Percentiles rank a stretch among this genome's conserved stretches.
These are phyloP conservation scores for Lepidium sativum DNA, from an alignment of 345 rosid species.

Conservation along the genomic window DNA sequence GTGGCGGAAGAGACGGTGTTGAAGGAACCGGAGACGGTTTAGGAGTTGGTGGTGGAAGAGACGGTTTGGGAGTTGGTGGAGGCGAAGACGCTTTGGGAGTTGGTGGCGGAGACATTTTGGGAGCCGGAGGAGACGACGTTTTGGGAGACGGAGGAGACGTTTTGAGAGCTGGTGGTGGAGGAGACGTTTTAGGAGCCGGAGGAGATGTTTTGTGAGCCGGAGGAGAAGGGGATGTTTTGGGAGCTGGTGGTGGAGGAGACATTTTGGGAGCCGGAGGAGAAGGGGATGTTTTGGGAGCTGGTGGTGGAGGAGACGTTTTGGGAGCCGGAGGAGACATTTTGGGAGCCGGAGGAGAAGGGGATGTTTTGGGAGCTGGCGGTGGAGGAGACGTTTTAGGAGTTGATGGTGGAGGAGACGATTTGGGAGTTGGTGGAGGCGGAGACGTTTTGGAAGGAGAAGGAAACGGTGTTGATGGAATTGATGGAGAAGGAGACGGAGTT, in stretches of 20 bases:
- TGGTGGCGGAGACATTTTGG: neutral
- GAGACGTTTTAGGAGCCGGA: neutral
- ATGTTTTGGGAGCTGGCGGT: neutral
- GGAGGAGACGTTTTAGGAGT: neutral
- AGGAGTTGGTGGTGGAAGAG: neutral
- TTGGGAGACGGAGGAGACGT: neutral
- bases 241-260: neutral
- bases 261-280: neutral
- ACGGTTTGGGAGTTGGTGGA: neutral
- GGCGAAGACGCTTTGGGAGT: no score
- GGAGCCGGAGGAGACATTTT: neutral
- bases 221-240: neutral
- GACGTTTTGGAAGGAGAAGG: neutral
- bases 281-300: neutral
- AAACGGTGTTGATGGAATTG: neutral
- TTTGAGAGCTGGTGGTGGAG: neutral
- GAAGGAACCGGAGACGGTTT: neutral
- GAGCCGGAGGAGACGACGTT: neutral
- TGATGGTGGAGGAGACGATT: neutral
- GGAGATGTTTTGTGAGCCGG: neutral
- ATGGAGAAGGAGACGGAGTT: neutral
- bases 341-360: neutral
- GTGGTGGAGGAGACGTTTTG: neutral
- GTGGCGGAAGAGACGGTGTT: neutral
- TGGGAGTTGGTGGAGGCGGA: no score